A percentile compares a stretch with the other conserved stretches of the same genome.
These are phyloP conservation scores for Xylariaceae sp. DNA, from an alignment of 2,329 filamentous ascomycete genomes.

Conservation along the genomic window DNA sequence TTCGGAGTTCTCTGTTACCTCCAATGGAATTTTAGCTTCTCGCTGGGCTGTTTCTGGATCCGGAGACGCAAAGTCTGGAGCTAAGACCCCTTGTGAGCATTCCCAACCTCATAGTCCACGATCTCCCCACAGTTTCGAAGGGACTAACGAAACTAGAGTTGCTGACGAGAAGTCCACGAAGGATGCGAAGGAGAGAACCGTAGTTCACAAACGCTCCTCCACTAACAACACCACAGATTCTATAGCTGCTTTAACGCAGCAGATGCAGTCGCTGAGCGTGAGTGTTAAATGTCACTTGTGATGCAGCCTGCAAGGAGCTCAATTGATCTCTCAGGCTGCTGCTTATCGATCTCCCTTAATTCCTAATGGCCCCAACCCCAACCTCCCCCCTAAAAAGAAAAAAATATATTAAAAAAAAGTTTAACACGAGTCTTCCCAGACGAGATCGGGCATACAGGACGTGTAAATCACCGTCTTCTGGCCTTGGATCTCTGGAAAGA, in stretches of 20 bases:
- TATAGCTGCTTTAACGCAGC: constrained; percentile 2
- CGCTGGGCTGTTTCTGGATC: constrained; percentile 1
- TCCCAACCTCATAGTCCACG: background rate
- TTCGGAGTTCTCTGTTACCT: background rate
- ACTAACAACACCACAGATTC: constrained; percentile 2
- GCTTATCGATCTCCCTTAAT: too few species aligned
- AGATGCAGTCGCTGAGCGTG: constrained; percentile 1
- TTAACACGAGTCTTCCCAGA: too few species aligned
- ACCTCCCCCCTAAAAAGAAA: too few species aligned
- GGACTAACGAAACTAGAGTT: background rate
- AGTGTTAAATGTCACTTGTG: background rate
- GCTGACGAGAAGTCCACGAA: constrained; percentile 2
- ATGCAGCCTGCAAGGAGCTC: too few species aligned
- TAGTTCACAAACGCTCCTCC: constrained; percentile 7
- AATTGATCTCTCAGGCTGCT: too few species aligned
- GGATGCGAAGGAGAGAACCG: too few species aligned
- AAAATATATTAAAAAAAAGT: too few species aligned
- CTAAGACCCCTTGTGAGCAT: constrained; percentile 7
- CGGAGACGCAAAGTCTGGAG: background rate
- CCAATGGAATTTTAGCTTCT: background rate
- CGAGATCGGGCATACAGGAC: too few species aligned
- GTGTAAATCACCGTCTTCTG: too few species aligned
- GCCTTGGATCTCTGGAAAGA: too few species aligned
- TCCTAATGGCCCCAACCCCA: too few species aligned
- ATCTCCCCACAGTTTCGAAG: background rate